Evolutionary conservation across 345 rosid genomes (phyloP).

Genomic region (Salix koriyanagi): DNA sequence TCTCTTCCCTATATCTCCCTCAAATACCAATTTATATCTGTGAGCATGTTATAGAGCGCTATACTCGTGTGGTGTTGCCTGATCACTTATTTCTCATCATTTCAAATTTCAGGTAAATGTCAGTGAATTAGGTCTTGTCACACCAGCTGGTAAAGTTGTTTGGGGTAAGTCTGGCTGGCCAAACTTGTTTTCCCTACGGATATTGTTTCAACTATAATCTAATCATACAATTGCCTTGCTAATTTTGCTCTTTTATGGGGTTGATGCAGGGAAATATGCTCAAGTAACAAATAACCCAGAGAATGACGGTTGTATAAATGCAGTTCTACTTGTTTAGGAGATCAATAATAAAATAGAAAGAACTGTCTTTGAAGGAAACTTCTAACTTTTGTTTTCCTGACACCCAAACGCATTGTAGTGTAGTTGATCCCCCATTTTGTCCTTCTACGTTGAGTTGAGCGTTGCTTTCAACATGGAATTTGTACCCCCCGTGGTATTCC

Average conservation of each 20-base stretch:
- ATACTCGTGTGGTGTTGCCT: background rate
- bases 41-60: background rate
- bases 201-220: background rate
- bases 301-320: conserved; percentile 85
- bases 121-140: conserved; percentile 88
- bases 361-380: background rate
- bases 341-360: background rate
- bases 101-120: conserved; percentile 70
- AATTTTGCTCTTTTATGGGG: background rate
- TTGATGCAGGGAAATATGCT: conserved; percentile 81
- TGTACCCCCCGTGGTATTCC: background rate
- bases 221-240: background rate
- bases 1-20: background rate
- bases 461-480: background rate
- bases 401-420: background rate
- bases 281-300: conserved; percentile 94
- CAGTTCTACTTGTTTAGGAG: conserved; percentile 70
- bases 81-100: background rate
- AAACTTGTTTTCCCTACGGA: background rate
- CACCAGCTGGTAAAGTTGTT: conserved; percentile 88
- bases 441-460: background rate
- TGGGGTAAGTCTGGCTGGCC: conserved; percentile 55
- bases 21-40: background rate
- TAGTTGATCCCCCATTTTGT: background rate
- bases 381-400: background rate